Conservation (phyloP, 768 basidiomycete species). For the Guyanaporus albipodus region DNA sequence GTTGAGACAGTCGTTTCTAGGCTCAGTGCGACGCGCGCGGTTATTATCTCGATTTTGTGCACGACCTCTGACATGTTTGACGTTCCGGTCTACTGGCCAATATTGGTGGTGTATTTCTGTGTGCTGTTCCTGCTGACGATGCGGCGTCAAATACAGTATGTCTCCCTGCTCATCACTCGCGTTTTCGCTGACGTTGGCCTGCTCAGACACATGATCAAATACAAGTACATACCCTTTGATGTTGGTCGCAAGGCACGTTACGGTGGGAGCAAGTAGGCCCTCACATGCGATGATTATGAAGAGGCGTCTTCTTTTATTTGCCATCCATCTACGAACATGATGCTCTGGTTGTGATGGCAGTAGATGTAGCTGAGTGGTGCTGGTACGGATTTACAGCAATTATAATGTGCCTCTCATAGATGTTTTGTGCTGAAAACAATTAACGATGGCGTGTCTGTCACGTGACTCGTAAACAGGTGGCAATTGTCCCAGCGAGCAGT, state of each 20-base stretch:
- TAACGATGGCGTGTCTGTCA: constrained; percentile 10
- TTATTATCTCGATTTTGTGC: constrained; percentile 73
- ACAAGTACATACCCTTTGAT: constrained; percentile 95
- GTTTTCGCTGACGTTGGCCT: constrained; percentile 7
- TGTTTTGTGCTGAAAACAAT: neutral
- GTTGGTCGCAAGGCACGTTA: constrained; percentile 91
- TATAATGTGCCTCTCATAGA: constrained; percentile 20
- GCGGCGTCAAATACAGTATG: constrained; percentile 93
- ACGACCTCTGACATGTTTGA: constrained; percentile 86
- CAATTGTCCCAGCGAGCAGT: too few relatives aligned
- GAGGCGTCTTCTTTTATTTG: constrained; percentile 3
- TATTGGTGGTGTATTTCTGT: constrained; percentile 95
- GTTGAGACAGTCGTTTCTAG: constrained; percentile 36
- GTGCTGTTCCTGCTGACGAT: constrained; percentile 93
- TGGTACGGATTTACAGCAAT: constrained; percentile 29
- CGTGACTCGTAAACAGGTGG: constrained; percentile 5
- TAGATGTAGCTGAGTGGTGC: constrained; percentile 21
- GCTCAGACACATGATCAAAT: constrained; percentile 97
- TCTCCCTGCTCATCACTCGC: neutral
- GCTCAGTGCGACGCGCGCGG: constrained; percentile 89
- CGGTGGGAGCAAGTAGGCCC: constrained; percentile 48
- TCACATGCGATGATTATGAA: neutral
- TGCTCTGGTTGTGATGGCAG: constrained; percentile 12
- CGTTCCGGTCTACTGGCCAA: constrained; percentile 99
- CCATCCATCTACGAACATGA: constrained; percentile 8